Evolutionary conservation across 2,329 filamentous ascomycete genomes (phyloP).

Genomic region (Aaosphaeria pasadenensis): DNA sequence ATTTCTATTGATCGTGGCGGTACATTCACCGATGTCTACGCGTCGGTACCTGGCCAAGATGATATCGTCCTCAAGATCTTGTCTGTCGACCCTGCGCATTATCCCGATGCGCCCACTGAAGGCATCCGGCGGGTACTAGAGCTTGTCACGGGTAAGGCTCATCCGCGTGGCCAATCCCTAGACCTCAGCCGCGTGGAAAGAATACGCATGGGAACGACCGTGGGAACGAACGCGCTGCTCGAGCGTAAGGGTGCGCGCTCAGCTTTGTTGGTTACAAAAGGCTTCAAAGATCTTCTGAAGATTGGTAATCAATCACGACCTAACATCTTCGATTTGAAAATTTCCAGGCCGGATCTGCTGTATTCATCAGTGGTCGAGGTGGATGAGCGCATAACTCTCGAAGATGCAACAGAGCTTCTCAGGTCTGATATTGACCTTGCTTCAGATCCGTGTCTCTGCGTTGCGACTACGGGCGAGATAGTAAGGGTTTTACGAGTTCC

Average conservation of each 20-base stretch:
- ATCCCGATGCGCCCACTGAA: conserved; percentile 28
- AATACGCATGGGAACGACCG: conserved; percentile 26
- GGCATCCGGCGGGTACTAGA: conserved; percentile 23
- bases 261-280: conserved; percentile 20
- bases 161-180: conserved; percentile 2
- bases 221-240: conserved; percentile 28
- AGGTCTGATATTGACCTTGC: background rate
- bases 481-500: background rate
- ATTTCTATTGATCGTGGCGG: conserved; percentile 12
- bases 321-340: conserved; percentile 22
- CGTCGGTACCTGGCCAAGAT: conserved; percentile 16
- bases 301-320: conserved; percentile 34
- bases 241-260: conserved; percentile 25
- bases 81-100: conserved; percentile 26
- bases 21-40: conserved; percentile 18
- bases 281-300: conserved; percentile 21
- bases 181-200: conserved; percentile 1
- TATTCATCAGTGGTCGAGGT: conserved; percentile 2
- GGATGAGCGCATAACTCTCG: background rate
- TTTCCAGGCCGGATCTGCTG: conserved; percentile 14
- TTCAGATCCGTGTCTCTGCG: background rate
- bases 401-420: background rate
- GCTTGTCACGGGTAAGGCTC: conserved; percentile 10
- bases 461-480: background rate
- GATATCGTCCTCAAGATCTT: conserved; percentile 28